Evolutionary conservation across 805 yeast species (phyloP), one percentile per base, ranked within the genome.

Genomic region (Metschnikowia chrysomelidarum): DNA sequence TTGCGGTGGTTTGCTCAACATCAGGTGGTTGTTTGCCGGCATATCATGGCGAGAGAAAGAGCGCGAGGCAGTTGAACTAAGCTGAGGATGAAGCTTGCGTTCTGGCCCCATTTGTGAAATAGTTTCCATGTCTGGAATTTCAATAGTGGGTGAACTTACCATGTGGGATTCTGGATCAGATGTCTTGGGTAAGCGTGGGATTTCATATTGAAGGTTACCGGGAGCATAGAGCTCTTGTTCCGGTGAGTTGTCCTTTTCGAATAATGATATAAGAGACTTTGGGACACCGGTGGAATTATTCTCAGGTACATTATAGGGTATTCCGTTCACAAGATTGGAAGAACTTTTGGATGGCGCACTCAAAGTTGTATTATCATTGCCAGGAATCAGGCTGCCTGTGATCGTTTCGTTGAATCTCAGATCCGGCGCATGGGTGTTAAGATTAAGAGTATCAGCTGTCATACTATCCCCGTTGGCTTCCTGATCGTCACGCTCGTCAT

Each of bases 41-140:
- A 40, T 33, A n/a, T 25, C 36, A 8, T 16, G 41, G 13, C 9
- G 36, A 19, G 29, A 27, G 19, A 24, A 28, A 13, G 43, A 38
- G 6, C 42, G 41, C 3, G 31, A 19, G 5, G 36, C 28, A 6
- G 38, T 21, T 10, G 33, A 25, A 23, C 36, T 34, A 9, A 40
- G 18, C 27, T 38, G 46, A 6, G 44, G 37, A 9, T 35, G 30
- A 2, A 27, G 22, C 15, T 37, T 30, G 27, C 32, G 38, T 5
- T 37, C 41, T 26, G 43, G 32, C 11, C 48, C 38, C 25, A 56
- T 53, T 12, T 52, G 52, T 6, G 61, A 53, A 27, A 65, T 36
- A 20, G 59, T 59, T 32, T 75, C 81, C 73, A 80, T 76, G 43
- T 72, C 78, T 4, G 91, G 91, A 26, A 83, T 84, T 53, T 82